Evolutionary conservation across 768 basidiomycete species (phyloP), one percentile per base, ranked within the genome.

Genomic region (Podaxis pistillaris): DNA sequence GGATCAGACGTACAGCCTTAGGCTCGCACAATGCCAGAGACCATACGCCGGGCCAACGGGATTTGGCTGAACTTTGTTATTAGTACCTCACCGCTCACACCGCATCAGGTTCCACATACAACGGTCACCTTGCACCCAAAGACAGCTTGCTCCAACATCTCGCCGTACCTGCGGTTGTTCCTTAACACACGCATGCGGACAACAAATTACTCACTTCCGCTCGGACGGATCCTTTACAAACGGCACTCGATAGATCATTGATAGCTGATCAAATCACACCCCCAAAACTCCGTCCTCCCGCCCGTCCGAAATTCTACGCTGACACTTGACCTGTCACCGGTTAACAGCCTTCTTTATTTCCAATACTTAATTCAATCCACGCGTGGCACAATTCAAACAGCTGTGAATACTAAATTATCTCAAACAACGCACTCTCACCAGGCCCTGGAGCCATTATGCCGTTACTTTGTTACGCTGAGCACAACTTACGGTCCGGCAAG

Each of bases 11-110:
- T 62, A 36, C 41, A 47, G 24, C 26, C 37, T 54, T 53, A 55
- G 44, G 36, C 61, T 62, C 61, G 55, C 61, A 62, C 55, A 55
- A 62, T 56, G 47, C 61, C 46, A 49, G 37, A 38, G 24, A 19
- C 57, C 49, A 51, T 41, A 60, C 40, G 33, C 60, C 60, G 53
- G 60, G 40, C 44, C 49, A 51, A 8, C 51, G 37, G 50, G 37
- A 6, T 15, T 50, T 53, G 33, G 37, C 50, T 22, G 46, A 50
- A 51, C 50, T 51, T 51, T 52, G 58, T 59, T 58, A 49, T 33
- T 28, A 33, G 33, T 17, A 44, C 37, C 38, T 22, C 54, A 37
- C 51, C 51, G 59, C 40, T 60, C 19, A 41, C 51, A 40, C 59
- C 59, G 59, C 59, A 60, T 30, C 51, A 17, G 53, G 19, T 47